These are phyloP conservation scores for Discostella stelligera DNA, from an alignment of 352 stramenopile species.

Conservation along the genomic window DNA sequence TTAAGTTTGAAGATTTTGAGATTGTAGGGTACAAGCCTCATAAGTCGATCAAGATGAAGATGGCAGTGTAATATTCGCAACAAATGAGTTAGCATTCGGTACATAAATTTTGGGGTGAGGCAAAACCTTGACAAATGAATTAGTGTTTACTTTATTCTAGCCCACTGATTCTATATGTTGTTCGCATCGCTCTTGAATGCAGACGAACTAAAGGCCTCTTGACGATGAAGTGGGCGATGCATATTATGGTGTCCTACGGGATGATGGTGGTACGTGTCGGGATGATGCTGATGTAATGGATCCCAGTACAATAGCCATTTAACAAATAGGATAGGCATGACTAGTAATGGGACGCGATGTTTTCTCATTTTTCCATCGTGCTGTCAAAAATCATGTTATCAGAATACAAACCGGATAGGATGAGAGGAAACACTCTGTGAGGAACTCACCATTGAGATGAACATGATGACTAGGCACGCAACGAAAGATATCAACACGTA, in stretches of 20 bases:
- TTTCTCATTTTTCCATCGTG: conserved; percentile 13
- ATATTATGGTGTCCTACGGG: conserved; percentile 10
- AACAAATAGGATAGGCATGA: conserved; percentile 24
- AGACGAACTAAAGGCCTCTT: conserved; percentile 20
- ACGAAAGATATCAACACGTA: conserved; percentile 32
- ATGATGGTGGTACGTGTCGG: conserved; percentile 14
- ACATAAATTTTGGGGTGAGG: neutral
- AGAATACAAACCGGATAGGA: too few species aligned
- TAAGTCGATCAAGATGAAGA: conserved; percentile 98
- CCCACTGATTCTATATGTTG: neutral
- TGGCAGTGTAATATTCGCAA: conserved; percentile 86
- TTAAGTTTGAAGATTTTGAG: conserved; percentile 95
- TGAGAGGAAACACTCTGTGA: too few species aligned
- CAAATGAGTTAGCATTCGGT: neutral
- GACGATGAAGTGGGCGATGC: conserved; percentile 15
- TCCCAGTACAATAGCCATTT: conserved; percentile 22
- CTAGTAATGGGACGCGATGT: conserved; percentile 19
- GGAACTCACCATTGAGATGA: conserved; percentile 26
- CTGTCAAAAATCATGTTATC: too few species aligned
- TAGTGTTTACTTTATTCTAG: neutral
- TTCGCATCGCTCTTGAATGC: conserved; percentile 2
- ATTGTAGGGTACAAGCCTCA: conserved; percentile 95
- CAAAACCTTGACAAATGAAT: neutral
- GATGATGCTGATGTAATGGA: conserved; percentile 5
- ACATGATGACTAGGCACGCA: conserved; percentile 31